Base-by-base conservation (phyloP, 2,329 filamentous ascomycete genomes). In the Ilyonectria sp. region DNA sequence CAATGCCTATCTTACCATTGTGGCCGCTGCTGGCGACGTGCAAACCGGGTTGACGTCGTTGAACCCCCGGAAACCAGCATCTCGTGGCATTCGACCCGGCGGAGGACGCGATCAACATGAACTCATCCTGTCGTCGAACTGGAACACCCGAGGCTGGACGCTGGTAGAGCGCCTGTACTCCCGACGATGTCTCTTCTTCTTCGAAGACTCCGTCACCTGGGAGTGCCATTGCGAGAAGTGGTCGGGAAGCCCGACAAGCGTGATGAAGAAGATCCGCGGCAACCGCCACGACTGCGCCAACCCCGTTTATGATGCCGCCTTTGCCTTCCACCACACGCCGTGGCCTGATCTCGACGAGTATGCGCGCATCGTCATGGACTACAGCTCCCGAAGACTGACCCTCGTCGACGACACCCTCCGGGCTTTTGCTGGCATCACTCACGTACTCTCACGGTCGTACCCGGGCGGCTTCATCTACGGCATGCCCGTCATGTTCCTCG, bases 281-380 rank as follows among this genome's bases (percentile, higher is more conserved):
- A 77, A 74, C 19, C 77, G 75, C 8, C 74, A 77, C 37, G 75
- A 76, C 13, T 84, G 82, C 61, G 71, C 66, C 6, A 77, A 77
- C 35, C 69, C 74, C n/a, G 54, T 82, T 15, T 75, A 77, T 0
- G 69, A 75, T 9, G 76, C 82, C 1, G 74, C 72, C 0, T 77
- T 82, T 65, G 83, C 76, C 17, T 85, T 78, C 53, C 79, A 79
- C 44, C 83, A 85, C 52, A 63, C 82, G 3, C 77, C 81, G 10
- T 85, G 83, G 83, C 83, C 83, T 1, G 83, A 85, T 69, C 73
- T 85, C 65, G 82, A 85, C 65, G 83, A 85, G 65, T 85, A 81
- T 67, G 80, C 82, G 23, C 79, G 81, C 19, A 81, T 85, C 43
- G 82, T 79, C 43, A 82, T 82, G 75, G 82, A 84, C 61, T 85